Conservation (phyloP, 805 yeast species). For the Teunomyces aglyptinius region DNA sequence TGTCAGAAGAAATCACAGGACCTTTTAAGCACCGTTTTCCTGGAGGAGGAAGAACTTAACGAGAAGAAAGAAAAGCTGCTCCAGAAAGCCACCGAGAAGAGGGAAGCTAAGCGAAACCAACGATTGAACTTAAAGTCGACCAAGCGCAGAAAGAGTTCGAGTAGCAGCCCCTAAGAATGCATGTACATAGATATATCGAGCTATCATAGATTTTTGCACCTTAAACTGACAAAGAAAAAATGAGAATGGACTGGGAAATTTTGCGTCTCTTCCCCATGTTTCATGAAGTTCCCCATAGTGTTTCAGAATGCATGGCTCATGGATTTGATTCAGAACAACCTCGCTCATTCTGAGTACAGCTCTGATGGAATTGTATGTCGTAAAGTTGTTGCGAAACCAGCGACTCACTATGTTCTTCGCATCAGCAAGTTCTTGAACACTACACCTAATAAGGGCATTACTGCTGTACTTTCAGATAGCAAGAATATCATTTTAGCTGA, state of each 20-base stretch:
- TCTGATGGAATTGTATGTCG: slow-evolving; percentile 5
- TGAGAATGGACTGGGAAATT: neutral
- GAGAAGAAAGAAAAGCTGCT: slow-evolving; percentile 20
- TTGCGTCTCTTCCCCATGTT: neutral
- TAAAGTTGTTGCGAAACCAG: neutral
- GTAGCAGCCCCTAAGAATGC: neutral
- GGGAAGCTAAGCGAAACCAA: slow-evolving; percentile 35
- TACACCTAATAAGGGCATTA: slow-evolving; percentile 22
- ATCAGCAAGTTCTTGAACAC: slow-evolving; percentile 24
- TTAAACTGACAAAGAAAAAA: neutral
- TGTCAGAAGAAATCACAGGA: slow-evolving; percentile 25
- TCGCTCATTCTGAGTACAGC: slow-evolving; percentile 8
- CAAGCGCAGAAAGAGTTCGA: slow-evolving; percentile 17
- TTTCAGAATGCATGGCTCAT: slow-evolving; percentile 27
- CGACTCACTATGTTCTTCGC: slow-evolving; percentile 13
- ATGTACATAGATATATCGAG: neutral
- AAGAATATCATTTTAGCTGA: slow-evolving; percentile 28
- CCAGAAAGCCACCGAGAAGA: slow-evolving; percentile 27
- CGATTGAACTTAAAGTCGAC: slow-evolving; percentile 20
- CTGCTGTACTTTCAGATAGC: slow-evolving; percentile 33
- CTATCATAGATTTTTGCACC: too few species aligned
- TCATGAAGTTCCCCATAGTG: slow-evolving; percentile 16
- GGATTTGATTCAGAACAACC: slow-evolving; percentile 7
- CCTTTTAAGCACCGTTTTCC: slow-evolving; percentile 25
- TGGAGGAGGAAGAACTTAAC: slow-evolving; percentile 17